Percentiles rank a stretch among this genome's conserved stretches.
Conservation (phyloP, 2,329 filamentous ascomycete genomes). For the Ceratocystis diversiconidia region DNA sequence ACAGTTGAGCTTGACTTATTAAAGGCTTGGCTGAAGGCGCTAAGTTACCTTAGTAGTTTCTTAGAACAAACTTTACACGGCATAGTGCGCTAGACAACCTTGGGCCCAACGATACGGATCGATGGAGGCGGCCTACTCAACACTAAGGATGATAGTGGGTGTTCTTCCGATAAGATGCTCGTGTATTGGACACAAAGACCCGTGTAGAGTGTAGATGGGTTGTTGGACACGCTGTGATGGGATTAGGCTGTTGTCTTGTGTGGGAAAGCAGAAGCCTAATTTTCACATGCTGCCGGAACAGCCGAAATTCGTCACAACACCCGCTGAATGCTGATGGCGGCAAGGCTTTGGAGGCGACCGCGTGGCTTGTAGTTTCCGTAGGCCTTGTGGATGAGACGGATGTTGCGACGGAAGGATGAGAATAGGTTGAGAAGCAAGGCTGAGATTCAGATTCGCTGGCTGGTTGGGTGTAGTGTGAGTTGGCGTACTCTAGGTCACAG, state of each 20-base stretch:
- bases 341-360: background rate
- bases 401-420: background rate
- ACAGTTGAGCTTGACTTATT: background rate
- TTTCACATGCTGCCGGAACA: background rate
- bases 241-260: background rate
- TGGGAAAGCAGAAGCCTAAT: background rate
- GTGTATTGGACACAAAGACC: background rate
- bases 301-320: background rate
- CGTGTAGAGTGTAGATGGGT: background rate
- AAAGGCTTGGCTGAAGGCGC: background rate
- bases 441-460: background rate
- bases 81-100: background rate
- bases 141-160: background rate
- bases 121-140: background rate
- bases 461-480: background rate
- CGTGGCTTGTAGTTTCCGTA: background rate
- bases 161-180: background rate
- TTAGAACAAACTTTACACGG: background rate
- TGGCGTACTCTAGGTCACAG: background rate
- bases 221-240: background rate
- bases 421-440: background rate
- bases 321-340: no score
- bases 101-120: background rate
- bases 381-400: background rate
- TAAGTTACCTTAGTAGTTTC: background rate